Evolutionary conservation across 2,329 filamentous ascomycete genomes (phyloP).

Genomic region (Colletotrichum spaethianum): DNA sequence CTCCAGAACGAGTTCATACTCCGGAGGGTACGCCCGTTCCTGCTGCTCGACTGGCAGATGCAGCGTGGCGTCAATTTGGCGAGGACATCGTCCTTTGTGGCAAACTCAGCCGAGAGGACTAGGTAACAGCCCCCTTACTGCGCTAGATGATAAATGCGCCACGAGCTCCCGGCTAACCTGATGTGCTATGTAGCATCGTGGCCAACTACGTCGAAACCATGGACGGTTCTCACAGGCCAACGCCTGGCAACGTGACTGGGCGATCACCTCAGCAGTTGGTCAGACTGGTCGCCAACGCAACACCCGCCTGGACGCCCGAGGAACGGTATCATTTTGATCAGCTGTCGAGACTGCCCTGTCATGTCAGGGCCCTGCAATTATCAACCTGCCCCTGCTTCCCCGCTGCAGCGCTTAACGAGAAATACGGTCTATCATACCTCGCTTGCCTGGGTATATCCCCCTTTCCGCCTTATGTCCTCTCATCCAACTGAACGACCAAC

Average conservation of each 20-base stretch:
- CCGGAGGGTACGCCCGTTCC: conserved; percentile 67
- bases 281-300: conserved; percentile 18
- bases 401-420: conserved; percentile 22
- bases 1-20: conserved; percentile 72
- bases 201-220: neutral
- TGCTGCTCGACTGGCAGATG: conserved; percentile 75
- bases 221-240: neutral
- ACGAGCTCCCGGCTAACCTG: conserved; percentile 6
- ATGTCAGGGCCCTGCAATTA: conserved; percentile 18
- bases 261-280: conserved; percentile 12
- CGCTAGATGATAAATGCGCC: neutral
- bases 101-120: conserved; percentile 56
- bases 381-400: conserved; percentile 8
- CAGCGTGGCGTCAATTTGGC: conserved; percentile 83
- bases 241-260: neutral
- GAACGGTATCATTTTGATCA: conserved; percentile 30
- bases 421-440: conserved; percentile 37
- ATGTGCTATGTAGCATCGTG: neutral
- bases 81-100: conserved; percentile 89
- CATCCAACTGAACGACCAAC: neutral
- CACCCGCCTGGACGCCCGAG: conserved; percentile 8
- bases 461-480: neutral
- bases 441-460: conserved; percentile 14
- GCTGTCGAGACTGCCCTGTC: conserved; percentile 13
- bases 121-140: conserved; percentile 9